phyloP scores from a whole-genome alignment of 2,329 filamentous ascomycete genomes.

The Leptographium flavum region DNA sequence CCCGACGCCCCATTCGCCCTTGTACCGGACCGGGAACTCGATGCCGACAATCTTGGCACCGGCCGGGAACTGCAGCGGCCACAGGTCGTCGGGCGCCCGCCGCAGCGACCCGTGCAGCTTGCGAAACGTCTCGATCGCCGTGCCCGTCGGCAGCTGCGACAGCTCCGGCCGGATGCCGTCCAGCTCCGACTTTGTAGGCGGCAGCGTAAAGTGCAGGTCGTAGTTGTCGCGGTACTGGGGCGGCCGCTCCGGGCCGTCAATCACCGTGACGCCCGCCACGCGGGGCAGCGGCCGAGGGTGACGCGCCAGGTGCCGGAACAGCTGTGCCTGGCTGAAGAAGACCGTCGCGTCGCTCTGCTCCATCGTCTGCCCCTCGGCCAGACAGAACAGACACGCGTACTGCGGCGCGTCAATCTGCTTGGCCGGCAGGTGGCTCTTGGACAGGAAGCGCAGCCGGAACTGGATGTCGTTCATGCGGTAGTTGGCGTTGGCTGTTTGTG shows the following conservation, averaged over 20 bases:
- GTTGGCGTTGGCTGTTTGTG: slow-evolving; percentile 27
- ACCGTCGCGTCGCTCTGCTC: slow-evolving; percentile 42
- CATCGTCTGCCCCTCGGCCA: slow-evolving; percentile 31
- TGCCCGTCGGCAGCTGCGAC: slow-evolving; percentile 26
- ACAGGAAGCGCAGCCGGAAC: slow-evolving; percentile 39
- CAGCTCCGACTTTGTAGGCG: slow-evolving; percentile 26
- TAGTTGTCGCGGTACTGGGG: slow-evolving; percentile 30
- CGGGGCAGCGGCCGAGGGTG: slow-evolving; percentile 38
- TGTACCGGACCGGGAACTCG: slow-evolving; percentile 34
- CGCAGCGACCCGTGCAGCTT: slow-evolving; percentile 28
- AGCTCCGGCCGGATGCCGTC: slow-evolving; percentile 26
- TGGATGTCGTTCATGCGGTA: slow-evolving; percentile 29
- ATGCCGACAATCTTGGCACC: slow-evolving; percentile 36
- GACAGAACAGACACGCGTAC: slow-evolving; percentile 41
- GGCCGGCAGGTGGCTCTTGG: slow-evolving; percentile 38
- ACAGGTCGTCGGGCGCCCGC: slow-evolving; percentile 10
- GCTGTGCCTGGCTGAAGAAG: slow-evolving; percentile 36
- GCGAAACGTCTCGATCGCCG: slow-evolving; percentile 32
- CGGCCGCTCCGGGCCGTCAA: slow-evolving; percentile 29
- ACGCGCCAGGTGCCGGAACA: slow-evolving; percentile 37
- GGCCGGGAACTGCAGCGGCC: slow-evolving; percentile 17
- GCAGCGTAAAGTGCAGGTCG: slow-evolving; percentile 33
- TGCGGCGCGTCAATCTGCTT: slow-evolving; percentile 35
- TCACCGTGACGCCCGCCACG: slow-evolving; percentile 31
- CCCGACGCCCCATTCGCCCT: slow-evolving; percentile 40